phyloP scores from a whole-genome alignment of 2,329 filamentous ascomycete genomes.

The Calonectria pteridis region DNA sequence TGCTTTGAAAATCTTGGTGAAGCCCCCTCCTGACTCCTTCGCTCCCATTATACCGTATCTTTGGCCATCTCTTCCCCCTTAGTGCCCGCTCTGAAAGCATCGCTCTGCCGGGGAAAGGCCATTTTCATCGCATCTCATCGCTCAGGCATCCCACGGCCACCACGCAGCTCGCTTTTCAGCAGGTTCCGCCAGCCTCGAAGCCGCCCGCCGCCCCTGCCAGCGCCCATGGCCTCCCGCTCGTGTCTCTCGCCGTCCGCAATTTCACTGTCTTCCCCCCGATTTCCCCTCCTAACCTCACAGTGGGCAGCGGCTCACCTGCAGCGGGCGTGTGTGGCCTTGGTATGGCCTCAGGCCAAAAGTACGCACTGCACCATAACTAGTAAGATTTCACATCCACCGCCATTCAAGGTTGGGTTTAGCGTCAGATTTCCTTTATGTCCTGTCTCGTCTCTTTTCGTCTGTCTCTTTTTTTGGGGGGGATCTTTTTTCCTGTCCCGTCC shows the following conservation, averaged over 20 bases:
- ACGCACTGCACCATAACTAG: conserved; percentile 43
- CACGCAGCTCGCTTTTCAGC: conserved; percentile 5
- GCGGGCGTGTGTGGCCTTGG: conserved; percentile 31
- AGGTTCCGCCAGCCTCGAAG: conserved; percentile 33
- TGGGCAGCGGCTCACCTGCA: conserved; percentile 35
- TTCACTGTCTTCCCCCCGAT: conserved; percentile 38
- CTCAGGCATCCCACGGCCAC: not conserved
- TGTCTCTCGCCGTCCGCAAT: conserved; percentile 45
- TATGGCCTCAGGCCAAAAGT: conserved; percentile 43
- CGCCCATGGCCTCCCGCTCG: conserved; percentile 37
- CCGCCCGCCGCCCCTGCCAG: conserved; percentile 34
- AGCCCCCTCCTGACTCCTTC: conserved; percentile 45
- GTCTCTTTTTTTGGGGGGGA: conserved; percentile 34
- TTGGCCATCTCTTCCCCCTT: conserved; percentile 34
- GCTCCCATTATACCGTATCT: conserved; percentile 41
- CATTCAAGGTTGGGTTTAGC: conserved; percentile 52
- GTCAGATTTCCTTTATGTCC: conserved; percentile 45
- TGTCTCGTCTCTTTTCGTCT: conserved; percentile 38
- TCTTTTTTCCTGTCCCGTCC: conserved; percentile 22
- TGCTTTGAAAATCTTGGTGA: conserved; percentile 47
- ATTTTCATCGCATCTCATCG: conserved; percentile 24
- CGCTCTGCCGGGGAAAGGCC: conserved; percentile 34
- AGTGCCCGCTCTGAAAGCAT: conserved; percentile 39
- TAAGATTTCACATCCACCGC: conserved; percentile 52
- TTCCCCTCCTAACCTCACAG: conserved; percentile 30